Evolutionary conservation across 2,329 filamentous ascomycete genomes (phyloP).

Genomic region (Pestalotiopsis sp.): DNA sequence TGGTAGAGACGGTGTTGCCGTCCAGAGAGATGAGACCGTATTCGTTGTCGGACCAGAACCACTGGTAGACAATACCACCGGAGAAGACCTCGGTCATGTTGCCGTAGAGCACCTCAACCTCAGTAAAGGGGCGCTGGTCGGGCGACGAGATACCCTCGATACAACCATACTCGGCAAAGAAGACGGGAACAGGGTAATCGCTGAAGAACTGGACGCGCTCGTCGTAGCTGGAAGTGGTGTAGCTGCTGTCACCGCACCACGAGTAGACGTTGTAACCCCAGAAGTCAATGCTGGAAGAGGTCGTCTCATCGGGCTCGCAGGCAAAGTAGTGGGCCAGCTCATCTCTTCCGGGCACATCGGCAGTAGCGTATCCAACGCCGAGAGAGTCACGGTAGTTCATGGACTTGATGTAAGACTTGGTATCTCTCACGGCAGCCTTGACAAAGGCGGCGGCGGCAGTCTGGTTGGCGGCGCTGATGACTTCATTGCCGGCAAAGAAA

Average conservation of each 20-base stretch:
- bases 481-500: slow-evolving; percentile 99
- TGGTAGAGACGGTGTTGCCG: slow-evolving; percentile 63
- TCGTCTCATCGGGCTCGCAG: slow-evolving; percentile 66
- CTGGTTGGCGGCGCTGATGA: slow-evolving; percentile 87
- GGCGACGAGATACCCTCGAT: slow-evolving; percentile 62
- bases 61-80: slow-evolving; percentile 99
- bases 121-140: slow-evolving; percentile 77
- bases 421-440: slow-evolving; percentile 96
- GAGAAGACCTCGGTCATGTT: slow-evolving; percentile 87
- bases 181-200: slow-evolving; percentile 89
- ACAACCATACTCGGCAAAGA: slow-evolving; percentile 99
- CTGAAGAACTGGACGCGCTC: slow-evolving; percentile 84
- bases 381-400: slow-evolving; percentile 74
- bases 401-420: slow-evolving; percentile 87
- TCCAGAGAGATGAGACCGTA: slow-evolving; percentile 76
- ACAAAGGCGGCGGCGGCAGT: slow-evolving; percentile 90
- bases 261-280: slow-evolving; percentile 99
- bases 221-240: slow-evolving; percentile 76
- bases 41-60: slow-evolving; percentile 88
- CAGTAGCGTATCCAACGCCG: slow-evolving; percentile 94
- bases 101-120: slow-evolving; percentile 81
- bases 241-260: slow-evolving; percentile 90
- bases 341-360: slow-evolving; percentile 80
- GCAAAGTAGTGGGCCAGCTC: slow-evolving; percentile 93
- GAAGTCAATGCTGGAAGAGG: slow-evolving; percentile 75